Conservation (phyloP, 768 basidiomycete species). For the Pisolithus tinctorius region DNA sequence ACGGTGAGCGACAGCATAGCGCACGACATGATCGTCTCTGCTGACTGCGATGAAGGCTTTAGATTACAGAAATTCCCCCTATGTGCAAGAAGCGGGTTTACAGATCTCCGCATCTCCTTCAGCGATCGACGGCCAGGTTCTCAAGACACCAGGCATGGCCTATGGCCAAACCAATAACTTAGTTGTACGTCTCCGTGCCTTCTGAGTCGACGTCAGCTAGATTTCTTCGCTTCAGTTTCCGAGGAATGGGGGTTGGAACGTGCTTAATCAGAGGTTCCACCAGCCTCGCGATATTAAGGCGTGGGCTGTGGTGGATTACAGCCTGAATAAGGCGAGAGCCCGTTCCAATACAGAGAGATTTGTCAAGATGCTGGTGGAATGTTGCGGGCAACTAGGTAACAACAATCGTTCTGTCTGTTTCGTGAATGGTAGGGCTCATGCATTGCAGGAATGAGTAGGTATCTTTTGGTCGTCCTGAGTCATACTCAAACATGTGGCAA, state of each 20-base stretch:
- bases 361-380: constrained; percentile 16
- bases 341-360: constrained; percentile 16
- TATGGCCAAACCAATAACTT: constrained; percentile 14
- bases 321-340: constrained; percentile 7
- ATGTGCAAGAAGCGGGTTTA: constrained; percentile 38
- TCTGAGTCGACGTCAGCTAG: not conserved
- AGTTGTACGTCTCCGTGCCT: constrained; percentile 10
- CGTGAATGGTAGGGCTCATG: not conserved
- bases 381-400: constrained; percentile 27
- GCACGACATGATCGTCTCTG: not conserved
- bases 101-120: constrained; percentile 24
- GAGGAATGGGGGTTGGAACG: constrained; percentile 35
- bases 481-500: constrained; percentile 6
- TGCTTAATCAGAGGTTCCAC: constrained; percentile 21
- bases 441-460: constrained; percentile 21
- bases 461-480: not conserved
- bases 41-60: constrained; percentile 22
- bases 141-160: constrained; percentile 27
- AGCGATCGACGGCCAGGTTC: constrained; percentile 29
- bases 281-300: constrained; percentile 17
- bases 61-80: constrained; percentile 34
- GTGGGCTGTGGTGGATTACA: constrained; percentile 34
- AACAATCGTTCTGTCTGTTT: not conserved
- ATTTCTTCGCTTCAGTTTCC: constrained; percentile 11
- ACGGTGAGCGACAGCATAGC: constrained; percentile 13